phyloP scores from a whole-genome alignment of 495 filamentous ascomycete genomes.

The Penicillium taxi region DNA sequence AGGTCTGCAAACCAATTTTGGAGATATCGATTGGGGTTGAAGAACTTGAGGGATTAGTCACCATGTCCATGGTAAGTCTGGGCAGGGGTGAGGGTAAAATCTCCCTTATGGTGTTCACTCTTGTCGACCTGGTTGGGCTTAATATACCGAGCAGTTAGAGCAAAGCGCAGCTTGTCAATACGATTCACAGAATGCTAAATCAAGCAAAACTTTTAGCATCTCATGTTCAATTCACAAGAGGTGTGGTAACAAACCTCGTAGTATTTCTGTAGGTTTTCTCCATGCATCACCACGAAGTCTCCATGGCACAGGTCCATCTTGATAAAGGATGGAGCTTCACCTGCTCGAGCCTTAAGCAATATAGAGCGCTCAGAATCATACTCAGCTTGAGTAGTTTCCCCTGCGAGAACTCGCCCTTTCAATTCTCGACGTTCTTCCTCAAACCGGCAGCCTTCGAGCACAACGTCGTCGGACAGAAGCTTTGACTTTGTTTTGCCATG shows the following conservation, averaged over 20 bases:
- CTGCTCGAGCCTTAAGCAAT: slow-evolving; percentile 6
- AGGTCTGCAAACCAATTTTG: too few species aligned
- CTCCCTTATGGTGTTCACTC: slow-evolving; percentile 19
- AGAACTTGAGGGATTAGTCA: too few species aligned
- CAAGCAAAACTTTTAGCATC: too few species aligned
- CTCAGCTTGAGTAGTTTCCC: slow-evolving; percentile 10
- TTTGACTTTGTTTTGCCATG: slow-evolving; percentile 30
- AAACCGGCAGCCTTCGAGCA: slow-evolving; percentile 31
- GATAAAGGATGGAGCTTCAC: slow-evolving; percentile 16
- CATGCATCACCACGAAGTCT: slow-evolving; percentile 79
- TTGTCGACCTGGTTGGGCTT: slow-evolving; percentile 17
- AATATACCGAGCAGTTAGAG: slow-evolving; percentile 41
- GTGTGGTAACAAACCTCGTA: slow-evolving; percentile 66
- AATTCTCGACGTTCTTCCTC: slow-evolving; percentile 31
- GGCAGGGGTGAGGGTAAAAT: slow-evolving; percentile 18
- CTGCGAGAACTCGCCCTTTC: slow-evolving; percentile 21
- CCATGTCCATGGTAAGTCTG: slow-evolving; percentile 30
- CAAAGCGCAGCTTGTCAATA: slow-evolving; percentile 54
- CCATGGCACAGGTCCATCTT: slow-evolving; percentile 58
- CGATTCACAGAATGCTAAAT: slow-evolving; percentile 55
- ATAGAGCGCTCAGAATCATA: slow-evolving; percentile 12
- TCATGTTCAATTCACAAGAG: not conserved
- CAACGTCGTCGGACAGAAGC: slow-evolving; percentile 15
- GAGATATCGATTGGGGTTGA: too few species aligned
- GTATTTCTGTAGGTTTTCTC: slow-evolving; percentile 57